phyloP scores from a whole-genome alignment of 129 eudicot genomes.

The Kitagawia praeruptora region DNA sequence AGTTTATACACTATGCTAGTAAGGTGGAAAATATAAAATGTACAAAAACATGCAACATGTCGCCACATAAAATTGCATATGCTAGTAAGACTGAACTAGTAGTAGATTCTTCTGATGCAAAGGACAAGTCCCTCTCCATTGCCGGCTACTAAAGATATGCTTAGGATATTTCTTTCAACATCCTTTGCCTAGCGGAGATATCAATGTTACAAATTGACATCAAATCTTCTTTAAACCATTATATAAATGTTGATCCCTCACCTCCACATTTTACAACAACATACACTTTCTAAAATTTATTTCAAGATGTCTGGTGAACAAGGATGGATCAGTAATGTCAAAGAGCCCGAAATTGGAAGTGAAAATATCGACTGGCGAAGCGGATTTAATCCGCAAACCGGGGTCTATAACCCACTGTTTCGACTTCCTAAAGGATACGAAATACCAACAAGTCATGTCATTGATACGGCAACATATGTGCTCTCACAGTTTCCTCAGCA shows the following conservation, averaged over 20 bases:
- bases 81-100: neutral
- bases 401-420: constrained; percentile 51
- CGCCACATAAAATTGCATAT: neutral
- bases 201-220: constrained; percentile 3
- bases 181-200: constrained; percentile 11
- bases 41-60: neutral
- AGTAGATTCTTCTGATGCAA: neutral
- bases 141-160: constrained; percentile 25
- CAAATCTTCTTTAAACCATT: neutral
- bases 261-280: constrained; percentile 1
- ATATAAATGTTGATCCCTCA: neutral
- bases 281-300: neutral
- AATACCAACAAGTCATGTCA: constrained; percentile 41
- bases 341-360: neutral
- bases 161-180: neutral
- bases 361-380: constrained; percentile 12
- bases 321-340: constrained; percentile 10
- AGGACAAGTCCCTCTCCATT: neutral
- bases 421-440: constrained; percentile 31
- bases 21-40: neutral
- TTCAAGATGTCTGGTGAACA: constrained; percentile 12
- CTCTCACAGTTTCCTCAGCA: constrained; percentile 45
- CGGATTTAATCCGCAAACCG: constrained; percentile 53
- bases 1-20: no score
- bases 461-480: constrained; percentile 51